Base-by-base conservation (phyloP, 805 yeast genomes). In the Yarrowia sp. region DNA sequence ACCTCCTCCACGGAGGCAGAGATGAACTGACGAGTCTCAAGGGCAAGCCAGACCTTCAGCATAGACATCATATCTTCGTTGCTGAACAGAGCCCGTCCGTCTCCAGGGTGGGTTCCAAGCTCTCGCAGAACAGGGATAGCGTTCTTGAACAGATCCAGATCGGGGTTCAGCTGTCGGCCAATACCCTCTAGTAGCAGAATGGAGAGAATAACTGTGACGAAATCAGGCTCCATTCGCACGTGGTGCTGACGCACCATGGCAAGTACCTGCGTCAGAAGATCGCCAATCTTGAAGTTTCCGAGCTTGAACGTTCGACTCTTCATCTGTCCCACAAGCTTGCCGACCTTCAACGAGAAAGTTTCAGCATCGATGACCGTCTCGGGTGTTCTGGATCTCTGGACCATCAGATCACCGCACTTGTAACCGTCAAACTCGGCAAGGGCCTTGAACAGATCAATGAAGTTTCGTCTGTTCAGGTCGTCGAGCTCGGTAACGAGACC, bases 191-290 rank as follows among this genome's bases (percentile, higher is more conserved):
- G 76, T 62, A 94, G 77, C 61, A 94, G 75, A 22, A 94, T 91
- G 0, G 98, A 97, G 31, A 94, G 90, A n/a, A 94, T 87, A 22
- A 94, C 97, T 29, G 96, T 90, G 42, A 94, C 85, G 70, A 94
- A 94, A 73, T 94, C 99, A 6, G 96, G 96, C 71, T 94, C 99
- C 96, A 94, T 88, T 70, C 97, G 81, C 21, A 94, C 99, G 73
- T 94, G 99, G 73, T 94, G 99, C 10, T 79, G 77, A 65, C 98
- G 78, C 18, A 94, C 98, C 97, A 94, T 91, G 3, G 85, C 78
- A 63, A 94, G 79, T 80, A 93, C 92, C 69, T 85, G 87, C 67
- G 90, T 94, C 63, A 94, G 77, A 63, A 94, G 77, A 69, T 92
- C 97, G 4, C 98, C 97, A 65, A 94, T 89, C 35, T 93, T 88